phyloP scores from a whole-genome alignment of 2,329 filamentous ascomycete species.

The Paraphaeosphaeria sporulosa region DNA sequence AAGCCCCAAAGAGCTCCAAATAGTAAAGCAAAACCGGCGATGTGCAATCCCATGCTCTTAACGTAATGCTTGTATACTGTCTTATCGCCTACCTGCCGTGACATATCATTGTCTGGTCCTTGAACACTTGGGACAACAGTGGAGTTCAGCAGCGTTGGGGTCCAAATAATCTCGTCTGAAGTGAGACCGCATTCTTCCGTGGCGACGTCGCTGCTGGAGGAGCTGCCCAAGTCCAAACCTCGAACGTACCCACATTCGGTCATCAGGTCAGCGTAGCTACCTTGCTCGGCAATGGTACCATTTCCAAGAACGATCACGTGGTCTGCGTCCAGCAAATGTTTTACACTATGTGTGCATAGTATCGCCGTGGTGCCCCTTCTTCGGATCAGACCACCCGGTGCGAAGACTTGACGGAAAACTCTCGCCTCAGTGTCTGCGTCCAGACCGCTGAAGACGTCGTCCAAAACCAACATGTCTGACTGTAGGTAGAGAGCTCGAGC shows the following conservation, averaged over 20 bases:
- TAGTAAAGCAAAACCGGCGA: constrained; percentile 9
- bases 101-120: constrained; percentile 1
- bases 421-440: constrained; percentile 56
- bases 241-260: constrained; percentile 43
- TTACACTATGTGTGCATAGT: constrained; percentile 23
- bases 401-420: constrained; percentile 55
- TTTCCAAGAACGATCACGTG: constrained; percentile 18
- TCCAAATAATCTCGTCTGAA: neutral
- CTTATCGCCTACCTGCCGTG: constrained; percentile 20
- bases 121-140: neutral
- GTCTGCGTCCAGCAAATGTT: constrained; percentile 20
- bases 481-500: constrained; percentile 59
- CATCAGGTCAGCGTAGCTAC: constrained; percentile 43
- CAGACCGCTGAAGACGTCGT: constrained; percentile 58
- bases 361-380: constrained; percentile 32
- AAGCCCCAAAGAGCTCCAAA: constrained; percentile 20
- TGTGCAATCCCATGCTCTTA: constrained; percentile 17
- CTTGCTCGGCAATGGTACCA: constrained; percentile 32
- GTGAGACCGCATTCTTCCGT: neutral
- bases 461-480: constrained; percentile 53
- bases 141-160: neutral
- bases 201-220: neutral
- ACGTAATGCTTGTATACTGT: constrained; percentile 25
- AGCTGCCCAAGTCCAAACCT: constrained; percentile 17
- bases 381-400: constrained; percentile 51